Evolutionary conservation across 2,329 filamentous ascomycete species (phyloP), one percentile per base, ranked within the genome.

Genomic region (Penicillium fuscoglaucum): DNA sequence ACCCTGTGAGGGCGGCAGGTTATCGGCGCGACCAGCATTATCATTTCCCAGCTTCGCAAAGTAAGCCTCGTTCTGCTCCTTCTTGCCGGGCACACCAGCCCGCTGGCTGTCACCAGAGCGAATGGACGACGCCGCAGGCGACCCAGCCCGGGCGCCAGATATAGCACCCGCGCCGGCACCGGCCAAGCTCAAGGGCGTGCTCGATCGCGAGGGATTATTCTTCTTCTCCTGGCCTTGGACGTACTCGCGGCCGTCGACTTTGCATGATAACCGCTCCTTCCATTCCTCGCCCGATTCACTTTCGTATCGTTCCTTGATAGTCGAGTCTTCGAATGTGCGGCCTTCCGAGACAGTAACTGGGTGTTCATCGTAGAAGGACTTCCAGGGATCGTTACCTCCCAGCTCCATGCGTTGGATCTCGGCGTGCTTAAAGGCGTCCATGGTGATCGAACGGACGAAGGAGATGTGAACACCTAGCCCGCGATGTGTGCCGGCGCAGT

Each of bases 391-490:
- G 78, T 99, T 99, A 54, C 95, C 95, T 46, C 93, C 95, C 24
- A 90, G 82, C 59, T 93, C 87, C 95, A 99, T 98, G 66, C 93
- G 89, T 77, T 91, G 88, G 70, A 98, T 93, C 78, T 99, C 95
- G 69, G 85, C 84, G 64, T 87, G 86, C 77, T 99, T 99, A 82
- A 99, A 98, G 57, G 92, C 92, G 79, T 99, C 95, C 95, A 99
- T 99, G 61, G 91, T 96, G 72, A 98, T 95, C 70, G 90, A 95
- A 60, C 95, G 90, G 64, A 99, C 93, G 79, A 99, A 99, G 74
- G 92, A 96, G 76, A 99, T 96, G 81, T 99, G 95, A 37, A 99
- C 95, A 61, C 95, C 95, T 31, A 99, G 86, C 3, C 92, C 92
- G 63, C 95, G 90, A 79, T 99, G 95, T 53, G 95, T 90, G 68